Evolutionary conservation across 2,329 filamentous ascomycete species (phyloP), one percentile per base, ranked within the genome.

Genomic region (Ilyonectria destructans): DNA sequence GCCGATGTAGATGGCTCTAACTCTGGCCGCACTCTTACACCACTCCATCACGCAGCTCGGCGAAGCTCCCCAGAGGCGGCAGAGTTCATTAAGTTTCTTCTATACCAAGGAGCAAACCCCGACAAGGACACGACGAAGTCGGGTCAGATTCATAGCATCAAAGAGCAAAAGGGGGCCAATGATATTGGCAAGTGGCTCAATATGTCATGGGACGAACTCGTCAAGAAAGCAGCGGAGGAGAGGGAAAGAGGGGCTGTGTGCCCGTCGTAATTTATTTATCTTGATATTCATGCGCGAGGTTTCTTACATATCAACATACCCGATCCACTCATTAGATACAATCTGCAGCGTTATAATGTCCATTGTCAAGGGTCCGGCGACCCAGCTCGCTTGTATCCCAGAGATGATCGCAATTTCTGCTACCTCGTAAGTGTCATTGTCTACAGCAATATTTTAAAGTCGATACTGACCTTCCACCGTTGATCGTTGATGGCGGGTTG

Each of bases 391-490:
- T 43, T 17, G 15, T 3, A 1, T 17, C 37, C 5, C 15, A 17
- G n/a, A 13, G 13, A 43, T 15, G 12, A 43, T 13, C 13, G 37
- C 37, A 43, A 17, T 43, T 43, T 13, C 37, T 43, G 12, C 5
- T 17, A 43, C n/a, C 3, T 43, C 12, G 12, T 43, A 13, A 43
- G 12, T 13, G 13, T 6, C 23, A n/a, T n/a, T 17, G 37, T 43
- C 37, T 43, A 5, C 26, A 26, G 6, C 26, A 26, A 26, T 26
- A 26, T 26, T 26, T 26, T 26, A 26, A 1, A 6, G 26, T 26
- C 26, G 26, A 26, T 43, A 58, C 40, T 58, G 1, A 61, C 48
- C 21, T 52, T 33, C 58, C 48, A 61, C 31, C 35, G 29, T 35
- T 43, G 15, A 17, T 54, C 23, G n/a, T 54, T 35, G 17, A 43